phyloP scores from a whole-genome alignment of 2,329 filamentous ascomycete genomes.

The Pyrenochaeta sp. region DNA sequence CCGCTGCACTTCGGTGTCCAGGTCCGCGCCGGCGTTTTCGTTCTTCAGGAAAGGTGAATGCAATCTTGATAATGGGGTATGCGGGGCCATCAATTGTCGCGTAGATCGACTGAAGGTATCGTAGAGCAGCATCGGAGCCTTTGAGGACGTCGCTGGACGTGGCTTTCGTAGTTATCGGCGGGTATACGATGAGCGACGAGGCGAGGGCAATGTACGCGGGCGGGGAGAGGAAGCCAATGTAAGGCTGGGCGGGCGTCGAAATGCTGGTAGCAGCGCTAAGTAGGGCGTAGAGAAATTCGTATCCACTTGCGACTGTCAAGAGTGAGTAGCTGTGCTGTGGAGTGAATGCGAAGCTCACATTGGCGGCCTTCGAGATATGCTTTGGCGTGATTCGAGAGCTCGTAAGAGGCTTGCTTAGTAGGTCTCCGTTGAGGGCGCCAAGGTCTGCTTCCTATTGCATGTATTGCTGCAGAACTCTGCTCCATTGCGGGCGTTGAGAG shows the following conservation, averaged over 20 bases:
- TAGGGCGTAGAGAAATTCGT: conserved; percentile 43
- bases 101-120: conserved; percentile 73
- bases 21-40: conserved; percentile 31
- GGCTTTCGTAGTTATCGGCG: conserved; percentile 76
- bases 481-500: neutral
- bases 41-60: conserved; percentile 69
- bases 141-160: conserved; percentile 66
- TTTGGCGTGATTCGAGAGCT: conserved; percentile 46
- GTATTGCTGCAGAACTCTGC: conserved; percentile 25
- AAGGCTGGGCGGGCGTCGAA: conserved; percentile 41
- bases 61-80: conserved; percentile 70
- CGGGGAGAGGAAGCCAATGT: conserved; percentile 69
- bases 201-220: conserved; percentile 77
- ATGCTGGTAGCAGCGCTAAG: conserved; percentile 42
- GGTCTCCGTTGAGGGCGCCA: conserved; percentile 38
- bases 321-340: conserved; percentile 3
- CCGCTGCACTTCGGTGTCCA: conserved; percentile 22
- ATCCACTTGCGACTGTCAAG: conserved; percentile 40
- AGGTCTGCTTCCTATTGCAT: conserved; percentile 32
- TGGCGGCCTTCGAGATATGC: conserved; percentile 46
- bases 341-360: conserved; percentile 26
- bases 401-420: conserved; percentile 41
- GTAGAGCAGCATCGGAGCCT: conserved; percentile 71
- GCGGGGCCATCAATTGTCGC: conserved; percentile 70
- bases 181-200: conserved; percentile 84